Conservation (phyloP, 2,329 filamentous ascomycete genomes). For the Botrytis cinerea region DNA sequence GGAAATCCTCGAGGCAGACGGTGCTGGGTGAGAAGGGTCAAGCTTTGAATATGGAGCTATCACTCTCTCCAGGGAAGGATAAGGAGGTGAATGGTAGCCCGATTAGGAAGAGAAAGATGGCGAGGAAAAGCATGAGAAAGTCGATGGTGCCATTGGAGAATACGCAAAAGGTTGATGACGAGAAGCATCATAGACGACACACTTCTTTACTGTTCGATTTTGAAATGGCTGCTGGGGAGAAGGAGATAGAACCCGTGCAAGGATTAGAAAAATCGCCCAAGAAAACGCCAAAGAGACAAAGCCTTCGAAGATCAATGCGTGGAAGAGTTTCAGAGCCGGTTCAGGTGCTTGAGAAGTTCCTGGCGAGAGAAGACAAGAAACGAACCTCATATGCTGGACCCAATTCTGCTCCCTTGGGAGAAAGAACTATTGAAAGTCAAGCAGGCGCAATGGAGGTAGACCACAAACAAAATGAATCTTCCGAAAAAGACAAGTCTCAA, state of each 20-base stretch:
- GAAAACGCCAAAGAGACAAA: conserved; percentile 6
- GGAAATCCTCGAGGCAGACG: conserved; percentile 34
- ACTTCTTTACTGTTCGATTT: conserved; percentile 17
- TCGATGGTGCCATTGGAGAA: conserved; percentile 20
- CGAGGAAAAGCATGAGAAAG: conserved; percentile 32
- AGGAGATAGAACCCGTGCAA: background rate
- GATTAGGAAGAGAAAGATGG: conserved; percentile 33
- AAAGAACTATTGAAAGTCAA: background rate
- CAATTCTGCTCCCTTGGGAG: background rate
- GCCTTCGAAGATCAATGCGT: conserved; percentile 20
- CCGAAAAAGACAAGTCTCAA: background rate
- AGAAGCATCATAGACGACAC: conserved; percentile 4
- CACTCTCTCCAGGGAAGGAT: background rate
- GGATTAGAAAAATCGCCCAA: background rate
- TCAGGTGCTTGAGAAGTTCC: background rate
- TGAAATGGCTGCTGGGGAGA: background rate
- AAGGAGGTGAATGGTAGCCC: conserved; percentile 20
- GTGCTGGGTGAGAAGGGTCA: conserved; percentile 21
- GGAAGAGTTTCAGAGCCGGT: conserved; percentile 15
- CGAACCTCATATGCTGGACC: background rate
- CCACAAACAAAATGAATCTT: background rate
- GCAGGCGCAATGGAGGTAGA: background rate
- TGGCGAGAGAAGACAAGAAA: background rate
- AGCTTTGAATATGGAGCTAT: background rate
- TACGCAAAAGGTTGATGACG: conserved; percentile 4